Conservation (phyloP, 2,329 filamentous ascomycete species). For the Cercospora janseana region DNA sequence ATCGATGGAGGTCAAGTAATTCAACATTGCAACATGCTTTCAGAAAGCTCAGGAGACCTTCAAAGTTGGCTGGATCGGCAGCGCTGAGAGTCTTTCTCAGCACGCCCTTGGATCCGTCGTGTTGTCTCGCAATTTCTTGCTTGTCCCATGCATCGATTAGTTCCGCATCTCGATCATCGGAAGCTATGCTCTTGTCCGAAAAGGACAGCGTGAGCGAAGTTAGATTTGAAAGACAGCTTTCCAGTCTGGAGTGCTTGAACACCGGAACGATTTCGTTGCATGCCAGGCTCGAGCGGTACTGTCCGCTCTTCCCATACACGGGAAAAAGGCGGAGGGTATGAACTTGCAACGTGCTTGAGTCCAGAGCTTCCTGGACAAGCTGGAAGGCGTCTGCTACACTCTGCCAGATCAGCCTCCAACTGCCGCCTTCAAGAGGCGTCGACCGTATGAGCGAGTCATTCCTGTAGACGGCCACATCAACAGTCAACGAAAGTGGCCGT, state of each 20-base stretch:
- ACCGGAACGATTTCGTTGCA: slow-evolving; percentile 9
- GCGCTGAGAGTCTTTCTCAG: slow-evolving; percentile 1
- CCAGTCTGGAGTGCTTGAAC: slow-evolving; percentile 4
- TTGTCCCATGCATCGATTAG: slow-evolving; percentile 2
- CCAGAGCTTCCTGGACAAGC: slow-evolving; percentile 9
- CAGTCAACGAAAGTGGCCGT: neutral
- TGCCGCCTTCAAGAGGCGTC: slow-evolving; percentile 51
- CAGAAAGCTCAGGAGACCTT: slow-evolving; percentile 6
- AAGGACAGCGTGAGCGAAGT: slow-evolving; percentile 4
- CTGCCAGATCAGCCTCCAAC: slow-evolving; percentile 34
- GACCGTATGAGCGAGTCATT: slow-evolving; percentile 18
- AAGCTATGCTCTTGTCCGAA: slow-evolving; percentile 5
- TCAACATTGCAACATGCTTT: slow-evolving; percentile 1
- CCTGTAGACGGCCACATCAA: slow-evolving; percentile 3
- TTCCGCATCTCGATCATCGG: slow-evolving; percentile 5
- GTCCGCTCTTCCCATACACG: slow-evolving; percentile 1
- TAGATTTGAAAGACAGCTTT: slow-evolving; percentile 3
- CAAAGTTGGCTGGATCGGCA: slow-evolving; percentile 3
- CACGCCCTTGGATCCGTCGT: neutral
- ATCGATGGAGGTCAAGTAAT: slow-evolving; percentile 6
- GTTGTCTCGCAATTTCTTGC: slow-evolving; percentile 4
- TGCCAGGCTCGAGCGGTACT: neutral
- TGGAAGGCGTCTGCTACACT: slow-evolving; percentile 7
- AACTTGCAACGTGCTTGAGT: slow-evolving; percentile 4
- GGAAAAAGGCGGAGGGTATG: slow-evolving; percentile 1